Evolutionary conservation across 768 basidiomycete species (phyloP).

Genomic region (Pleurotus pulmonarius): DNA sequence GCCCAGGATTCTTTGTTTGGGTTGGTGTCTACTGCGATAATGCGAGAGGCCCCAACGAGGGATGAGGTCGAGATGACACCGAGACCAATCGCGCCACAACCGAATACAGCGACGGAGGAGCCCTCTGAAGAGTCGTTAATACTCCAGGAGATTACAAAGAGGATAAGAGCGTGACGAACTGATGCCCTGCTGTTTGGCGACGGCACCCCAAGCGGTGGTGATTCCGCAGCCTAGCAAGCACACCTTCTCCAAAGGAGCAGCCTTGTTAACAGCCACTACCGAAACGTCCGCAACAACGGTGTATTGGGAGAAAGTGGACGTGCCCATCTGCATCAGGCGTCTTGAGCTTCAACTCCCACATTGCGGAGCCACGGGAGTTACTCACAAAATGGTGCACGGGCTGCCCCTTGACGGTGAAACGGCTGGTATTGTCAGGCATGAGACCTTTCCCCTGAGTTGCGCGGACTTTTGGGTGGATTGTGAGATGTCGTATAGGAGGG

Average conservation of each 20-base stretch:
- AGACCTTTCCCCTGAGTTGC: constrained; percentile 90
- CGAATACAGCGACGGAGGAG: constrained; percentile 91
- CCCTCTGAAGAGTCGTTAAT: constrained; percentile 45
- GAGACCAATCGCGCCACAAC: constrained; percentile 94
- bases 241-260: constrained; percentile 92
- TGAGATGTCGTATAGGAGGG: not conserved
- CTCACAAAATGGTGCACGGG: constrained; percentile 88
- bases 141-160: not conserved
- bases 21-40: constrained; percentile 94
- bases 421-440: constrained; percentile 87
- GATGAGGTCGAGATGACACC: constrained; percentile 83
- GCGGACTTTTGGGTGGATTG: constrained; percentile 53
- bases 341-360: not conserved
- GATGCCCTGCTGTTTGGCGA: constrained; percentile 86
- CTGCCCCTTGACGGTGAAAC: constrained; percentile 89
- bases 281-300: constrained; percentile 98
- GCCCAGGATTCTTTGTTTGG: constrained; percentile 85
- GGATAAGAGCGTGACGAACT: constrained; percentile 39
- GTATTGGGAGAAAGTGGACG: constrained; percentile 99
- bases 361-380: constrained; percentile 7
- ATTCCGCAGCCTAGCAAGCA: constrained; percentile 96
- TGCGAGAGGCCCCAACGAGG: constrained; percentile 74
- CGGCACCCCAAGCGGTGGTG: constrained; percentile 98
- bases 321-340: constrained; percentile 77
- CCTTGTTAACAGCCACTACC: constrained; percentile 82